Base-by-base conservation (phyloP, 148 eudicot genomes). In the Pouteria glomerata region DNA sequence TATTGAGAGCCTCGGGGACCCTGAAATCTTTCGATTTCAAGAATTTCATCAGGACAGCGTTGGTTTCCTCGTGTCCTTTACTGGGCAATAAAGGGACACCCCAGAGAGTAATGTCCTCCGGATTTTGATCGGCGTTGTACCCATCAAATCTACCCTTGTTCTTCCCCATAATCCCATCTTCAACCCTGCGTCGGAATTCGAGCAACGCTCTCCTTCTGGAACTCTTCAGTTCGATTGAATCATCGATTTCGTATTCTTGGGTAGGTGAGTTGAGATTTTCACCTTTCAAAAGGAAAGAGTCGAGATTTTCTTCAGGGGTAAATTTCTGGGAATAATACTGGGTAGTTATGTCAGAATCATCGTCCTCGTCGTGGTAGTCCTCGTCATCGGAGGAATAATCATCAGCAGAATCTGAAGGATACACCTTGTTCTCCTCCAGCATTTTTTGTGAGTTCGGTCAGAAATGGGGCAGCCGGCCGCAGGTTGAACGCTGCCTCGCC, bases 61-160 rank as follows among this genome's bases (percentile, higher is more conserved):
- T 84, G 13, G 90, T 84, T 2, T 81, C 87, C 23, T 78, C 81
- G 56, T 86, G 80, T 1, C 81, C 90, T 74, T 84, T 84, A 60
- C 90, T 88, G 2, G 93, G 93, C 72, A 88, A 83, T 3, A 95
- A 73, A 33, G 97, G 94, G 37, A 95, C 90, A 8, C 94, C 96
- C 98, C 98, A 95, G 2, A 95, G 73, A 6, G 57, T 76, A 39
- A 86, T 78, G 27, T 84, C 90, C 34, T 23, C 70, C 10, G 76
- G 30, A 64, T 86, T 66, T 51, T 83, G 75, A 12, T 51, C 55
- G 3, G 15, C 47, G 1, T 68, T 68, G 7, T 21, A 72, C 33
- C n/a, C n/a, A n/a, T 55, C 11, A 15, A 12, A 24, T 34, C 57
- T 57, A 12, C 30, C 47, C 2, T n/a, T 37, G 50, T 66, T 53